Percentiles rank a stretch among this genome's conserved stretches.
Conservation (phyloP, 441 rosid genomes). For the Erodium trifolium region DNA sequence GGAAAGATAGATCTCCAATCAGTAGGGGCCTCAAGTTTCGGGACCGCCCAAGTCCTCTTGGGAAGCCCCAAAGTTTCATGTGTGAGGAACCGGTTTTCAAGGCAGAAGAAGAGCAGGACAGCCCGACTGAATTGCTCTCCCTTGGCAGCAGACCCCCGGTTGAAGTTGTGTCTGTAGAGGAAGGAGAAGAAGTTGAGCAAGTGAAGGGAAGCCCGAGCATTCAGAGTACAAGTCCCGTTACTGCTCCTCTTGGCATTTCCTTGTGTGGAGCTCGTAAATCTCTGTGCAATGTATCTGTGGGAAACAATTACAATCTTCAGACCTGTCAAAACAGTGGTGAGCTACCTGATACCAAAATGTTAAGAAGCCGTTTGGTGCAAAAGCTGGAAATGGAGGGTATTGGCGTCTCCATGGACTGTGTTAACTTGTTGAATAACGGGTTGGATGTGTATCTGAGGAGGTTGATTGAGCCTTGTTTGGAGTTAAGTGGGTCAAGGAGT, state of each 20-base stretch:
- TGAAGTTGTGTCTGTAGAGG: constrained; percentile 78
- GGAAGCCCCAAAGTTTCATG: constrained; percentile 23
- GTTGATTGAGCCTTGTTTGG: constrained; percentile 56
- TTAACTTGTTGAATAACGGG: constrained; percentile 55
- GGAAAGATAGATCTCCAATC: constrained; percentile 53
- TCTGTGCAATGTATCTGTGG: not conserved
- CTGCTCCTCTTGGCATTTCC: constrained; percentile 73
- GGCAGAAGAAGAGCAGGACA: constrained; percentile 13
- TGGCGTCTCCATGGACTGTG: constrained; percentile 37
- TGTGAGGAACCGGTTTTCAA: no score
- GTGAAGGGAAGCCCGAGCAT: constrained; percentile 53
- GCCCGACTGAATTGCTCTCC: constrained; percentile 68
- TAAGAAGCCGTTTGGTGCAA: constrained; percentile 46
- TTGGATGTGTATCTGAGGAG: constrained; percentile 56
- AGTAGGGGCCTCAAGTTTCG: constrained; percentile 38
- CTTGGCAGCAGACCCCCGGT: constrained; percentile 63
- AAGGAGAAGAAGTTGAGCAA: constrained; percentile 94
- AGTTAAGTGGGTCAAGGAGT: constrained; percentile 38
- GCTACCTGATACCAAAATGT: constrained; percentile 62
- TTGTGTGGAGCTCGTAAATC: constrained; percentile 29
- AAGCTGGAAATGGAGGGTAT: constrained; percentile 59
- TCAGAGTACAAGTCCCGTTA: constrained; percentile 64
- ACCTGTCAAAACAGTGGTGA: constrained; percentile 14
- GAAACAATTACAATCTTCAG: not conserved
- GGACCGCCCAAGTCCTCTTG: constrained; percentile 40